Percentiles rank a stretch among this genome's conserved stretches.
Evolutionary conservation across 345 rosid genomes (phyloP).

Genomic region (Populus pruinosa): DNA sequence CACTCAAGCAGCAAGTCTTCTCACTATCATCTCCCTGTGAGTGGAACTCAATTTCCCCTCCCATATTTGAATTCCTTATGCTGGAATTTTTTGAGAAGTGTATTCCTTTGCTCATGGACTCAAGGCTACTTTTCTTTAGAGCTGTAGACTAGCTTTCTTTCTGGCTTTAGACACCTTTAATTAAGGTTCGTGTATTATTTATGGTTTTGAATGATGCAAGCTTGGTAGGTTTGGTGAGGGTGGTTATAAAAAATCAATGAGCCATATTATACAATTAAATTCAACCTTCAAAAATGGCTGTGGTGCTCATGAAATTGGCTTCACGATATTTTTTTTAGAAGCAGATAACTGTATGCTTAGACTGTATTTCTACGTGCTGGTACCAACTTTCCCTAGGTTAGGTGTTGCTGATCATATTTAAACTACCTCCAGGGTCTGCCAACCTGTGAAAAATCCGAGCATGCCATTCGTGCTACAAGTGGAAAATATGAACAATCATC

Average conservation of each 20-base stretch:
- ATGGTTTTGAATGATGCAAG: slow-evolving; percentile 1
- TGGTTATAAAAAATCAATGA: slow-evolving; percentile 7
- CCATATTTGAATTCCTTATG: slow-evolving; percentile 6
- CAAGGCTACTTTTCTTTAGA: slow-evolving; percentile 8
- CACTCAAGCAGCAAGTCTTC: slow-evolving; percentile 69
- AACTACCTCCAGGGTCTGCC: slow-evolving; percentile 62
- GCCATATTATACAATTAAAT: background rate
- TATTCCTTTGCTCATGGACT: background rate
- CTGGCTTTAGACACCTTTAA: background rate
- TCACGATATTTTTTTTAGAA: background rate
- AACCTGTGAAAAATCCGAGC: slow-evolving; percentile 78
- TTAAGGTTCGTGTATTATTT: background rate
- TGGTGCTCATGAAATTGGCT: background rate
- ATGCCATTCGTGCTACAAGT: slow-evolving; percentile 43
- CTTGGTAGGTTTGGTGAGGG: background rate
- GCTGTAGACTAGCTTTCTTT: background rate
- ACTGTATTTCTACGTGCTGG: background rate
- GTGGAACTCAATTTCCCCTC: slow-evolving; percentile 16
- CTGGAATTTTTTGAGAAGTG: background rate
- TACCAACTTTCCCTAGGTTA: background rate
- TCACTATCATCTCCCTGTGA: slow-evolving; percentile 59
- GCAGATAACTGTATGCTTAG: background rate
- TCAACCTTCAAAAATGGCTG: background rate
- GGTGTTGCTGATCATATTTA: background rate
- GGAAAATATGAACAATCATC: slow-evolving; percentile 51